Base-by-base conservation (phyloP, 1,139 yeast species). In the Debaryomyces sp. region DNA sequence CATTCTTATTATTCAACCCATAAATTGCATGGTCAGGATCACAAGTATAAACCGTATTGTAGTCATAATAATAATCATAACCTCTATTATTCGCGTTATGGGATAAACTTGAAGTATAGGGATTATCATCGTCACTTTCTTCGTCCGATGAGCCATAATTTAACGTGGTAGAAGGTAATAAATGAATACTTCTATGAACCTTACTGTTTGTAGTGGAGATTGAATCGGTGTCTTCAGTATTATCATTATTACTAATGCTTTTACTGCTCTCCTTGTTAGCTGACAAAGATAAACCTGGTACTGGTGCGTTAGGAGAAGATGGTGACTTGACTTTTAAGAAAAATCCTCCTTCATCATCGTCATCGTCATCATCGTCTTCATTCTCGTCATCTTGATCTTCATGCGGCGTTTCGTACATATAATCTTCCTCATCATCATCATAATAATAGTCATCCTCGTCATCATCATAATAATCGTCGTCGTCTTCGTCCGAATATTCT, bases 11-110 rank as follows among this genome's bases (percentile, higher is more conserved):
- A 22, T 45, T 30, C 34, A 50, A 57, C 1, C 75, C 75, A 54
- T 68, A 73, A 10, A 73, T 65, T 4, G 77, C 70, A 51, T 81
- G 80, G 51, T 79, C 71, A 18, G 81, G 80, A 55, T 82, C 83
- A 34, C 75, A 79, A 4, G 84, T 79, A 62, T 87, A 89, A 18
- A 90, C 97, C 1, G 94, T 80, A 62, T 89, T 89, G 67, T 90
- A 90, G 68, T 91, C 96, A 64, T 91, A 91, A 63, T 85, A 85
- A 70, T 89, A 87, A 63, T 87, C 91, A 62, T 85, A 85, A 43
- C 96, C 94, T 67, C 95, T 78, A 51, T 89, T 83, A 58, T 83
- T 81, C 33, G 87, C 85, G 64, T 87, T 87, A 67, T 88, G 96
- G 4, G 92, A 84, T 53, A 85, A 76, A 37, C 92, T 88, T n/a